Evolutionary conservation across 2,329 filamentous ascomycete species (phyloP), one percentile per base, ranked within the genome.

Genomic region (Diaporthe sp.): DNA sequence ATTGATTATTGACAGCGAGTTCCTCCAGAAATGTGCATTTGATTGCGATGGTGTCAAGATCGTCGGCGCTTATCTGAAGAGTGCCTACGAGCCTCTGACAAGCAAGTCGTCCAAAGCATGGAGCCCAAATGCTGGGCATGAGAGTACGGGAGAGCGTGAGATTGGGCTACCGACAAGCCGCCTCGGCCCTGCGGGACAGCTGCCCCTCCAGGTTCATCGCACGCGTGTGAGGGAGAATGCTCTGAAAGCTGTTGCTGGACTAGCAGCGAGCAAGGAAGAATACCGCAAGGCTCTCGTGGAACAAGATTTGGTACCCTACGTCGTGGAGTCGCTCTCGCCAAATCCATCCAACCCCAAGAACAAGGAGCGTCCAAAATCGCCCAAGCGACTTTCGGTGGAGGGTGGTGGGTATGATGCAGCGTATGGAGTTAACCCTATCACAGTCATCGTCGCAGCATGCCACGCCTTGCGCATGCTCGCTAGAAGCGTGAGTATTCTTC

Each of bases 391-490:
- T 4, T 86, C 85, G 75, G 77, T 83, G 62, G 84, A 82, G 28
- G 84, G 82, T 49, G 73, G 79, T 44, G 74, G 78, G 51, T 81
- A 81, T 60, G 79, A 81, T 53, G 79, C 84, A 6, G 87, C 90
- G 17, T 94, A 94, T 79, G 95, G 95, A 3, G 84, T 82, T 37
- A 98, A 98, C 80, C 93, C 95, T 1, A 88, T 91, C 10, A 86
- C 91, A 4, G 96, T 98, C 31, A 88, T 98, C 31, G 89, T 97
- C 73, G 95, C 96, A 28, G 96, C 95, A 1, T 98, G 96, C 81
- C 93, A 94, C 80, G 92, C 94, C 37, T 90, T 95, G 39, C 90
- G 94, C 77, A 94, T 95, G 82, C 87, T 98, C 65, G 95, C 95
- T 3, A 91, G 97, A 57, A 98, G 95, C 1, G 93, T 98, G 31